A percentile compares a stretch with the other conserved stretches of the same genome.
These are phyloP conservation scores for Boletus sensibilis DNA, from an alignment of 768 basidiomycete species.

Conservation along the genomic window DNA sequence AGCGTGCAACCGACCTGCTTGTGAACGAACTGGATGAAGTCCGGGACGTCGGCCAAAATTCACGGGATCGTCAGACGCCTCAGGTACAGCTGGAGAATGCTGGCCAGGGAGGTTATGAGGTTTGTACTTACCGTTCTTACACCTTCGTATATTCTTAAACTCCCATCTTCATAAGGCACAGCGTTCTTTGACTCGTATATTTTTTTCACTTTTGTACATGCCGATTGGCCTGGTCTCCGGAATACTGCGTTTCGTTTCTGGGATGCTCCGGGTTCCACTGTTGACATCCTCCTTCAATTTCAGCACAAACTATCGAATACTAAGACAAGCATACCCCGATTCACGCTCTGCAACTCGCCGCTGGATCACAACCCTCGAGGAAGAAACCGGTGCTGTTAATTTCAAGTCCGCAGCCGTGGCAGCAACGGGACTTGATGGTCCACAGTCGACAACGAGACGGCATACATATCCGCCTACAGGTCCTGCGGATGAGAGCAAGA, in stretches of 20 bases:
- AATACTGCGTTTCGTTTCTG: conserved; percentile 64
- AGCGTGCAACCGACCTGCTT: background rate
- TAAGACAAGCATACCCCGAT: conserved; percentile 37
- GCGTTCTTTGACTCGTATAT: conserved; percentile 6
- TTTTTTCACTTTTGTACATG: conserved; percentile 46
- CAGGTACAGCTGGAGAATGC: background rate
- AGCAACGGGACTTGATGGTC: conserved; percentile 38
- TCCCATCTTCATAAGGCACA: background rate
- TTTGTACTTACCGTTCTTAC: background rate
- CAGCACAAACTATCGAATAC: conserved; percentile 41
- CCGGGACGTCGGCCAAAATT: background rate
- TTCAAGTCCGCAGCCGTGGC: conserved; percentile 42
- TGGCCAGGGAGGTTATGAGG: conserved; percentile 5
- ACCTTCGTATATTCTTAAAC: background rate
- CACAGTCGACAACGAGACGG: conserved; percentile 45
- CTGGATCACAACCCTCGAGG: conserved; percentile 80
- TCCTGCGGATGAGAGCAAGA: conserved; percentile 39
- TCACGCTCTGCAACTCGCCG: conserved; percentile 62
- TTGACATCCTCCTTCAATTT: conserved; percentile 53
- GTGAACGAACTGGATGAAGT: background rate
- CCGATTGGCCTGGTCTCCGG: conserved; percentile 49
- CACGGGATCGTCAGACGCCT: background rate
- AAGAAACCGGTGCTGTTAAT: conserved; percentile 76
- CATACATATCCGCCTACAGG: conserved; percentile 28
- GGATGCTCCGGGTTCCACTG: conserved; percentile 64